Percentiles rank a stretch among this genome's conserved stretches.
Evolutionary conservation across 768 basidiomycete species (phyloP).

Genomic region (Kwoniella sp.): DNA sequence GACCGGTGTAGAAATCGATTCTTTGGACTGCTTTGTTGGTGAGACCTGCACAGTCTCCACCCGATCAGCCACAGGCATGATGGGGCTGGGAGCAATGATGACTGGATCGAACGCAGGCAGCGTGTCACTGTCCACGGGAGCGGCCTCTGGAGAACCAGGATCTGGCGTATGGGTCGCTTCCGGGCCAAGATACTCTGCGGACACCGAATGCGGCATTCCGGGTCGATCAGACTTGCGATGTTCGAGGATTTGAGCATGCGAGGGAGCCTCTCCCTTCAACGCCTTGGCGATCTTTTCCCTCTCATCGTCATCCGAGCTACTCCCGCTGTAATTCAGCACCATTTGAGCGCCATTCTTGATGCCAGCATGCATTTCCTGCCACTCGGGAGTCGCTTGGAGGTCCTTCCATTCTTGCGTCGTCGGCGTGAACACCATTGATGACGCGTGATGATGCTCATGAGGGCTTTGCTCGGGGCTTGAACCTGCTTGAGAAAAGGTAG

Average conservation of each 20-base stretch:
- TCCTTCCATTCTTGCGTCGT: conserved; percentile 50
- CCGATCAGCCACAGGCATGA: conserved; percentile 8
- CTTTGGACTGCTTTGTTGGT: not conserved
- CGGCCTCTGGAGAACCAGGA: conserved; percentile 28
- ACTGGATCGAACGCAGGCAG: conserved; percentile 24
- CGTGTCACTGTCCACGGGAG: conserved; percentile 4
- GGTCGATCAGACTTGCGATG: not conserved
- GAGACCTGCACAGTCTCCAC: conserved; percentile 2
- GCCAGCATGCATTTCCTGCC: conserved; percentile 10
- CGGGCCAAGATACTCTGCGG: conserved; percentile 31
- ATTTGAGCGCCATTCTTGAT: not conserved
- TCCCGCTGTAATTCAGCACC: conserved; percentile 11
- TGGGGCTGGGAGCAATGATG: conserved; percentile 38
- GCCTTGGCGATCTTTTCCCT: not conserved
- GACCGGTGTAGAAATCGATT: not conserved
- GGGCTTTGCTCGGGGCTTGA: conserved; percentile 18
- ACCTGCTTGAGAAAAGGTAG: conserved; percentile 23
- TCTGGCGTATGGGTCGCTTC: conserved; percentile 34
- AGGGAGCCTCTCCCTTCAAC: not conserved
- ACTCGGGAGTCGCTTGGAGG: conserved; percentile 24
- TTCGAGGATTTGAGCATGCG: not conserved
- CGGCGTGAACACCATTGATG: conserved; percentile 46
- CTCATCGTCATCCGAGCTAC: conserved; percentile 18
- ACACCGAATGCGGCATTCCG: conserved; percentile 11
- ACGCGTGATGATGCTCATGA: conserved; percentile 10